A percentile compares a stretch with the other conserved stretches of the same genome.
Conservation (phyloP, 495 filamentous ascomycete species). For the Aspergillus coremiiformis region DNA sequence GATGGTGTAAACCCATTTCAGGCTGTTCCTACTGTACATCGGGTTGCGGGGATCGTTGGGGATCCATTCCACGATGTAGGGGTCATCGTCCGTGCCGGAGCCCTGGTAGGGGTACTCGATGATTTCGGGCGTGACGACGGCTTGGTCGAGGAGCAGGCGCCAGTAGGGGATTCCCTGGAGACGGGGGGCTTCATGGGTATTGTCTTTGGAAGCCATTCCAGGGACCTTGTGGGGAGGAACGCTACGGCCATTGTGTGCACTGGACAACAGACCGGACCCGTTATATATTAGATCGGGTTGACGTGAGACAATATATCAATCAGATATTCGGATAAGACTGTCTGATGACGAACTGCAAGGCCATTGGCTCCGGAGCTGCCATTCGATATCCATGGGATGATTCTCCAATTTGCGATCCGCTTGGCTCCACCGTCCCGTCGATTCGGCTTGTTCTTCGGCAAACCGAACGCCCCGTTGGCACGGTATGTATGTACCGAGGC, state of each 20-base stretch:
- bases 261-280: no score
- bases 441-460: constrained; percentile 1
- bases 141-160: constrained; percentile 22
- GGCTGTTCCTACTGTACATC: constrained; percentile 40
- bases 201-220: neutral
- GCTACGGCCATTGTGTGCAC: no score
- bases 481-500: neutral
- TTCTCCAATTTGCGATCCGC: neutral
- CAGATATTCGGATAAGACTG: no score
- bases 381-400: neutral
- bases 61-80: constrained; percentile 62
- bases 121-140: constrained; percentile 34
- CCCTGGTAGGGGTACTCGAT: constrained; percentile 50
- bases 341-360: neutral
- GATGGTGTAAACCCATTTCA: constrained; percentile 57
- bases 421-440: neutral
- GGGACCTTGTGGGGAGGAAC: no score
- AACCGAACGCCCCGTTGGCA: no score
- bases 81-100: constrained; percentile 55
- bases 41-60: constrained; percentile 57
- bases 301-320: neutral
- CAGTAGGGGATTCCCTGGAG: constrained; percentile 21
- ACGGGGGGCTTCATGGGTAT: neutral
- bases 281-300: no score
- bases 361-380: neutral